A percentile compares a stretch with the other conserved stretches of the same genome.
These are phyloP conservation scores for Ogataea nitratoaversa DNA, from an alignment of 805 yeast genomes.

Conservation along the genomic window DNA sequence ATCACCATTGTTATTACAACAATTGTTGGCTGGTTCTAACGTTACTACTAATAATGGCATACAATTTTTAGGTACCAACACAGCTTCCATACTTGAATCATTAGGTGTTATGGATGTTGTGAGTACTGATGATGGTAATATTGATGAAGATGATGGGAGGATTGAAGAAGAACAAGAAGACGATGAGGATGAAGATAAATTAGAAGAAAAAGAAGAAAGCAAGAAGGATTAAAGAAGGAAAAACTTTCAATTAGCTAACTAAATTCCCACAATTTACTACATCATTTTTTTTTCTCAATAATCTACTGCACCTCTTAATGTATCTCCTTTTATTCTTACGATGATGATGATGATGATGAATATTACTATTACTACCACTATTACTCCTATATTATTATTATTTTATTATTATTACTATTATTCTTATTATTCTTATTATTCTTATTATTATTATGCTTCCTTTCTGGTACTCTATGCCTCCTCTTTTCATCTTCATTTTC, in stretches of 20 bases:
- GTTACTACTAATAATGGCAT: constrained; percentile 60
- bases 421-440: too few relatives aligned
- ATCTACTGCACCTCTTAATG: too few relatives aligned
- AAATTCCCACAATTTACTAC: constrained; percentile 1
- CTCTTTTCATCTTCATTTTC: too few relatives aligned
- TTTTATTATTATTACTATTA: too few relatives aligned
- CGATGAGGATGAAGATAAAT: constrained; percentile 10
- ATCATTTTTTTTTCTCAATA: background rate
- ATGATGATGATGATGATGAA: too few relatives aligned
- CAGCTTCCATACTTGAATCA: constrained; percentile 58
- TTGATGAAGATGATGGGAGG: constrained; percentile 23
- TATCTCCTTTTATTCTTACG: too few relatives aligned
- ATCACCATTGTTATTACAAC: constrained; percentile 29
- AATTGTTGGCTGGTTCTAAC: constrained; percentile 37
- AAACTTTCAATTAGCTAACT: background rate
- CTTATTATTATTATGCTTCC: too few relatives aligned
- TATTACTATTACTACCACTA: too few relatives aligned
- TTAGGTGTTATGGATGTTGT: constrained; percentile 37
- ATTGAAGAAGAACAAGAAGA: constrained; percentile 22
- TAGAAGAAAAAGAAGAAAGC: constrained; percentile 1
- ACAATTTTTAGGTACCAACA: constrained; percentile 59
- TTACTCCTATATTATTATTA: too few relatives aligned
- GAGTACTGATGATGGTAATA: constrained; percentile 25
- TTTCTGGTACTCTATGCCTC: too few relatives aligned
- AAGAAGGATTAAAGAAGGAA: background rate